Evolutionary conservation across 1,139 yeast species (phyloP).

Genomic region (Blastobotrys ciferrii): DNA sequence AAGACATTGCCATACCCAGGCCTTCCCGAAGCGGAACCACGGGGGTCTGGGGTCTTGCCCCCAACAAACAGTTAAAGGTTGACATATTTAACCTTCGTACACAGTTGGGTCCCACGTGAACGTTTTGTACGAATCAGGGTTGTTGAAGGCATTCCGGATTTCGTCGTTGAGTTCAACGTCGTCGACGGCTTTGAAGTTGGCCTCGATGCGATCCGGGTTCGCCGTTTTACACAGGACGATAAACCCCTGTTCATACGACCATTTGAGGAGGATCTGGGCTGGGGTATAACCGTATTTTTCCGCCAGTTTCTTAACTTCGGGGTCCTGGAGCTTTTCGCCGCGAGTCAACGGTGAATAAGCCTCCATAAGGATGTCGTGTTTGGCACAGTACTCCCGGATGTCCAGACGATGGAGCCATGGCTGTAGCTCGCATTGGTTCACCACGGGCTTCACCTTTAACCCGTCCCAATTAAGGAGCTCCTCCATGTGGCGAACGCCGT

Average conservation of each 20-base stretch:
- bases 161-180: neutral
- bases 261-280: conserved; percentile 46
- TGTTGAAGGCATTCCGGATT: neutral
- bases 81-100: neutral
- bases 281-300: conserved; percentile 40
- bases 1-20: too few species aligned
- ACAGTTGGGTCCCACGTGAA: conserved; percentile 5
- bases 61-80: too few species aligned
- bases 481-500: conserved; percentile 41
- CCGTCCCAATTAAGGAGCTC: conserved; percentile 42
- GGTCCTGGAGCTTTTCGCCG: conserved; percentile 54
- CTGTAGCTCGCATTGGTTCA: conserved; percentile 53
- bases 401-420: conserved; percentile 61
- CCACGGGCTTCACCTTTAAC: conserved; percentile 44
- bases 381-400: conserved; percentile 53
- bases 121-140: conserved; percentile 1
- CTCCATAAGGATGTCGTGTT: conserved; percentile 53
- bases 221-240: conserved; percentile 71
- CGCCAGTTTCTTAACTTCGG: conserved; percentile 43
- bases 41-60: too few species aligned
- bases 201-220: conserved; percentile 48
- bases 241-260: conserved; percentile 44
- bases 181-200: conserved; percentile 46
- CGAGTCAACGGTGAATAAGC: conserved; percentile 74
- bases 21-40: too few species aligned